These are phyloP conservation scores for Fusarium sp. DNA, from an alignment of 2,329 filamentous ascomycete species.

Conservation along the genomic window DNA sequence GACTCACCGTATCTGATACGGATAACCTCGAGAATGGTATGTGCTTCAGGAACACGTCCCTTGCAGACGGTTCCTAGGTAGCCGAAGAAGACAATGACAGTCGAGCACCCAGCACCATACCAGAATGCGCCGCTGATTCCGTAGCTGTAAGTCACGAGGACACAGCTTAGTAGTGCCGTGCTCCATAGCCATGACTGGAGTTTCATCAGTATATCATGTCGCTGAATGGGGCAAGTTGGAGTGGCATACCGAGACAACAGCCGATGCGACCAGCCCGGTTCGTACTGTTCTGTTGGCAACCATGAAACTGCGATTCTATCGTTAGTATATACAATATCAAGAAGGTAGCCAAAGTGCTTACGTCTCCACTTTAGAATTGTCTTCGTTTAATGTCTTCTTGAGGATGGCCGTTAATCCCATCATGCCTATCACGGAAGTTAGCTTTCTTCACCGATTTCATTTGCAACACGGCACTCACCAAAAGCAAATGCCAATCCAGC, in stretches of 20 bases:
- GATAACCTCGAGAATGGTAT: background rate
- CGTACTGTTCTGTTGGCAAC: background rate
- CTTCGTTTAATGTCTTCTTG: background rate
- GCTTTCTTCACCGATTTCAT: no score
- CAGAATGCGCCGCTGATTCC: background rate
- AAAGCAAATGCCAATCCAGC: background rate
- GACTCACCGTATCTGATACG: background rate
- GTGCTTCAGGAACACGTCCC: background rate
- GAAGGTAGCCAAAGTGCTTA: background rate
- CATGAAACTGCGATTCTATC: background rate
- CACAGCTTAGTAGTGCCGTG: background rate
- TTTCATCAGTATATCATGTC: accelerated
- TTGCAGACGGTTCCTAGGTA: background rate
- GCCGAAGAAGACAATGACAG: background rate
- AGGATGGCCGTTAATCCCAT: background rate
- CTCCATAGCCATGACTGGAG: background rate
- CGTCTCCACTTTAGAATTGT: background rate
- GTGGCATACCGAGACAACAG: accelerated
- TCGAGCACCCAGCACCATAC: background rate
- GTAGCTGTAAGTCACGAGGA: background rate
- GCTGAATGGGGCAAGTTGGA: accelerated
- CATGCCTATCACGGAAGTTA: background rate
- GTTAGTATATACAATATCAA: background rate
- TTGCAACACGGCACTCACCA: background rate
- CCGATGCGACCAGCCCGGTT: background rate